Conservation (phyloP, 768 basidiomycete species). For the Rhodosporidiobolus sp. region DNA sequence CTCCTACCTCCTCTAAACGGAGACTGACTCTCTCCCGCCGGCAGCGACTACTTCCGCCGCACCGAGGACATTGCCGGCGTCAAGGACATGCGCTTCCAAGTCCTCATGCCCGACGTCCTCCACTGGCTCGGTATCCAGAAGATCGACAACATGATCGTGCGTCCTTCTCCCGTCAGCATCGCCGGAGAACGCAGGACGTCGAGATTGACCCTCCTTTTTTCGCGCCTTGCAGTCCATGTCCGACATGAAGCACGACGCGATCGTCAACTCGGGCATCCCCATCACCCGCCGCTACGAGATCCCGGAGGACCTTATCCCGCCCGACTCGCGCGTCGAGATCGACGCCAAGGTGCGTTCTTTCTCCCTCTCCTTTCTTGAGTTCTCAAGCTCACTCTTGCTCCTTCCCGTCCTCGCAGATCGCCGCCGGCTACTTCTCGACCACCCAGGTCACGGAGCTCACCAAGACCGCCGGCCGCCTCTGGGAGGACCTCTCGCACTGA, state of each 20-base stretch:
- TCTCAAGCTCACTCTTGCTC: too few species aligned
- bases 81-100: constrained; percentile 82
- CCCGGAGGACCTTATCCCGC: constrained; percentile 51
- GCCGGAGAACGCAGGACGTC: constrained; percentile 49
- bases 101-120: constrained; percentile 90
- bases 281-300: constrained; percentile 81
- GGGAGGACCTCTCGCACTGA: constrained; percentile 63
- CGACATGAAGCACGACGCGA: constrained; percentile 86
- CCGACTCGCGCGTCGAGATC: constrained; percentile 87
- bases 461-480: constrained; percentile 81
- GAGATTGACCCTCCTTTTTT: constrained; percentile 62
- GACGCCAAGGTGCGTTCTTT: constrained; percentile 75
- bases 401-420: neutral
- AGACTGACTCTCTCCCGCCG: too few species aligned
- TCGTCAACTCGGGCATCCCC: constrained; percentile 80
- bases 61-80: constrained; percentile 93
- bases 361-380: neutral
- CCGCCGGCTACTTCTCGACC: constrained; percentile 74
- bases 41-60: constrained; percentile 83
- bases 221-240: constrained; percentile 1
- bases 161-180: constrained; percentile 23
- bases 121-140: constrained; percentile 91
- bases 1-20: too few species aligned
- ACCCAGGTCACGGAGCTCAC: constrained; percentile 68
- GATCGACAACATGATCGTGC: constrained; percentile 73